These are phyloP conservation scores for Beta macrorhiza DNA, from an alignment of 179 eudicot genomes.

Conservation along the genomic window DNA sequence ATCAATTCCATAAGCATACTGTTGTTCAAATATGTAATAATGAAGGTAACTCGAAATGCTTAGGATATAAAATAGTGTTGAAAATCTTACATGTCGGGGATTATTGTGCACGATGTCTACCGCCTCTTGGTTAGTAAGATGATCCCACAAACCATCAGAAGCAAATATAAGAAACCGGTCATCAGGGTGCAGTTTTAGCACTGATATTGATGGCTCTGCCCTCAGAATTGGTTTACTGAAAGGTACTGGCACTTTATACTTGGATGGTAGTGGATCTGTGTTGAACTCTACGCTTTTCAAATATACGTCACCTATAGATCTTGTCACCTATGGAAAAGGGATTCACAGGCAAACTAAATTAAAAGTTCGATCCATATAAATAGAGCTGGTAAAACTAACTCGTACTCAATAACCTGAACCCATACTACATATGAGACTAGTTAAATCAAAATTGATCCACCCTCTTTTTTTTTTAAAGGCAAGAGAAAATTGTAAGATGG, in stretches of 20 bases:
- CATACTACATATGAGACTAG: no score
- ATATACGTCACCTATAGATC: constrained; percentile 73
- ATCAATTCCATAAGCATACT: neutral
- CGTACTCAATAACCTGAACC: no score
- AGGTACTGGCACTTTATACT: constrained; percentile 49
- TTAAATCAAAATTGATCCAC: no score
- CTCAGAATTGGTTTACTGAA: constrained; percentile 41
- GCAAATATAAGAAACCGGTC: constrained; percentile 67
- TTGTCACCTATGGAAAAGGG: constrained; percentile 43
- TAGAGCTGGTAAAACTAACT: no score
- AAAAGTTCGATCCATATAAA: no score
- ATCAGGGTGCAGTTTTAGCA: constrained; percentile 35
- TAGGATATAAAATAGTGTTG: neutral
- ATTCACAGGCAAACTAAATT: no score
- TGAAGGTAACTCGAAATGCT: no score
- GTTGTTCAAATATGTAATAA: no score
- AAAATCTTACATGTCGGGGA: constrained; percentile 48
- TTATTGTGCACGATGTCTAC: constrained; percentile 52
- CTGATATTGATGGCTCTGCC: constrained; percentile 50
- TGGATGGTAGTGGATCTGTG: constrained; percentile 48
- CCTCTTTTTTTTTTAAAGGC: no score
- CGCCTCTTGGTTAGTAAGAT: constrained; percentile 59
- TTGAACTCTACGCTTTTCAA: constrained; percentile 64
- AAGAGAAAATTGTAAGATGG: no score
- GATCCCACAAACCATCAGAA: constrained; percentile 81